Evolutionary conservation across 352 stramenopile genomes (phyloP).

Genomic region (Globisporangium viniferum): DNA sequence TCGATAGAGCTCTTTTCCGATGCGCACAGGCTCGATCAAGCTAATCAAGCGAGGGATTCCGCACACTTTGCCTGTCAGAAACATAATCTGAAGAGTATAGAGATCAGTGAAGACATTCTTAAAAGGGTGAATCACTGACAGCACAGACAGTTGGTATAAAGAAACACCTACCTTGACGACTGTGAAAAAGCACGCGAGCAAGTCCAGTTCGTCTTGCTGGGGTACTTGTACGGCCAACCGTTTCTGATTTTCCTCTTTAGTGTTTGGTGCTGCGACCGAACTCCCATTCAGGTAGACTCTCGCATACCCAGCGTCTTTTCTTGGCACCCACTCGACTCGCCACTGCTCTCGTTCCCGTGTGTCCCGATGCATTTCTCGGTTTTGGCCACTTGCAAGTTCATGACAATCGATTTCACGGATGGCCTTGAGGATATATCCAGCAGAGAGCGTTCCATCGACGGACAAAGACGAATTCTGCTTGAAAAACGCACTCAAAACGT

Average conservation of each 20-base stretch:
- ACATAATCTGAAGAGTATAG: conserved; percentile 46
- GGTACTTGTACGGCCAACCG: conserved; percentile 3
- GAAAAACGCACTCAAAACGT: conserved; percentile 41
- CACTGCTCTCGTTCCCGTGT: conserved; percentile 7
- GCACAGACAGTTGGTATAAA: background rate
- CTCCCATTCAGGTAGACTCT: conserved; percentile 20
- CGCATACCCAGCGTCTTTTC: conserved; percentile 17
- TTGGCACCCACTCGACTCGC: conserved; percentile 29
- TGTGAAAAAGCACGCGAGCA: conserved; percentile 79
- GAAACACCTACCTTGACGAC: conserved; percentile 50
- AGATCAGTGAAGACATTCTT: background rate
- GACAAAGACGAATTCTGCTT: conserved; percentile 29
- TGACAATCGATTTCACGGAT: conserved; percentile 31
- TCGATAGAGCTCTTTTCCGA: conserved; percentile 58
- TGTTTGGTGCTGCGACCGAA: background rate
- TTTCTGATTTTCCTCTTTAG: background rate
- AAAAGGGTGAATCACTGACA: too few species aligned
- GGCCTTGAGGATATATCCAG: conserved; percentile 27
- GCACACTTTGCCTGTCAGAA: conserved; percentile 54
- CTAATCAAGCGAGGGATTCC: conserved; percentile 49
- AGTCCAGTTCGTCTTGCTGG: conserved; percentile 56
- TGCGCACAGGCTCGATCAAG: conserved; percentile 63
- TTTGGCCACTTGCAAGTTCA: background rate
- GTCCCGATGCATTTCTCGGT: background rate
- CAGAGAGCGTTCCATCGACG: conserved; percentile 26